Percentiles rank a stretch among this genome's conserved stretches.
phyloP scores from a whole-genome alignment of 2,329 filamentous ascomycete genomes.

The Aspergillus niger region DNA sequence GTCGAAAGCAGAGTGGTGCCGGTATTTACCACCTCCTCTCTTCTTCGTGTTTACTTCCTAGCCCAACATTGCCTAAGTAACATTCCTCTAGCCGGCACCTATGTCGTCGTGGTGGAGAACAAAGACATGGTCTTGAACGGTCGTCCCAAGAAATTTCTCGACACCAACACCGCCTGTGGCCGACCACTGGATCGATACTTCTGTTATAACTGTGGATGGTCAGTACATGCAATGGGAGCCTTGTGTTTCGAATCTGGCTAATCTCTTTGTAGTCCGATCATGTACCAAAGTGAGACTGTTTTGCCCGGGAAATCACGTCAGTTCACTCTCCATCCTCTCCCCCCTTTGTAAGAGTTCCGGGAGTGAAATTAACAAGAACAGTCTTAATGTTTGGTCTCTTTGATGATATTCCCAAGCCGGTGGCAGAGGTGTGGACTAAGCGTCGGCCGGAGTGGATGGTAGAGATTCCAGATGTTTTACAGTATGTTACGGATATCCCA shows the following conservation, averaged over 20 bases:
- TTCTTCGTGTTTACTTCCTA: not conserved
- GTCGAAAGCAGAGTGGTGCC: not conserved
- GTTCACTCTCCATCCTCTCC: not conserved
- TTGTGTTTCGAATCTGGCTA: no score
- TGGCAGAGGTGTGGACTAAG: not conserved
- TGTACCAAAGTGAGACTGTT: not conserved
- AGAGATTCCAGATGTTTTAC: not conserved
- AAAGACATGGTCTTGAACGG: not conserved
- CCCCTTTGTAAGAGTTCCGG: no score
- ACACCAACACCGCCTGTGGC: not conserved
- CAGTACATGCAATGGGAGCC: not conserved
- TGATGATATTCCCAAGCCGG: not conserved
- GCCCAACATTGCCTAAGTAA: not conserved
- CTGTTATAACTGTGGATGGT: not conserved
- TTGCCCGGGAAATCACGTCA: not conserved
- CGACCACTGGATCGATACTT: not conserved
- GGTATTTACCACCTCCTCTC: not conserved
- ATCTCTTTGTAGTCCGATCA: not conserved
- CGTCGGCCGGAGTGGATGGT: not conserved
- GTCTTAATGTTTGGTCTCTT: not conserved
- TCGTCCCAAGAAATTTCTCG: not conserved
- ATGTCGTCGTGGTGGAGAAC: not conserved
- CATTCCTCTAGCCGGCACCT: not conserved
- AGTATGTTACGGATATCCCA: not conserved
- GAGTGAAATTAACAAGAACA: not conserved